phyloP scores from a whole-genome alignment of 148 eudicot genomes.

The Silene uniflora region DNA sequence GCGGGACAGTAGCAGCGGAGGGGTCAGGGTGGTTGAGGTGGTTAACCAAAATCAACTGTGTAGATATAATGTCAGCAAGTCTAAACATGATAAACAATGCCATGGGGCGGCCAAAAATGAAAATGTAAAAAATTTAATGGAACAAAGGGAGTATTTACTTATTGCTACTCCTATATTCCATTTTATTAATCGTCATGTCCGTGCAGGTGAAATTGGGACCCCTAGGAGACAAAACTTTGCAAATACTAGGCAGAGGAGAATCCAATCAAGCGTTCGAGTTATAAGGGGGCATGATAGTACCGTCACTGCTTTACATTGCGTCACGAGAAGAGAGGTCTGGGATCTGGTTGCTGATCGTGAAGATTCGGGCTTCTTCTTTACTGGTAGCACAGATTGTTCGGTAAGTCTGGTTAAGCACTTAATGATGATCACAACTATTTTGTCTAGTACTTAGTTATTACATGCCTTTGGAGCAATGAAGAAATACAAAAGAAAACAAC shows the following conservation, averaged over 20 bases:
- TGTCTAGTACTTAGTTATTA: neutral
- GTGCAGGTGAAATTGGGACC: conserved; percentile 53
- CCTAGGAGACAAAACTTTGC: conserved; percentile 52
- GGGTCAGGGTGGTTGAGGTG: no score
- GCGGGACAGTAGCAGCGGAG: no score
- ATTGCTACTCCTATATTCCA: neutral
- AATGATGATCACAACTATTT: neutral
- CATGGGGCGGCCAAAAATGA: no score
- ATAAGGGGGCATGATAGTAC: conserved; percentile 88
- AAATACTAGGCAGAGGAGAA: conserved; percentile 58
- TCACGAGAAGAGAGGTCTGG: conserved; percentile 91
- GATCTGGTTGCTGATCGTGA: conserved; percentile 91
- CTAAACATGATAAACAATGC: no score
- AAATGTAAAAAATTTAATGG: no score
- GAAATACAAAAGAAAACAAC: neutral
- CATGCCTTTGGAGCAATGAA: neutral
- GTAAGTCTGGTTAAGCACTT: conserved; percentile 31
- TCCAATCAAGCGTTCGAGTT: conserved; percentile 68
- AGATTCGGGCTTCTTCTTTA: conserved; percentile 89
- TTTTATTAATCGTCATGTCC: conserved; percentile 4
- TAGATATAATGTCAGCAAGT: no score
- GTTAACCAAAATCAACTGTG: no score
- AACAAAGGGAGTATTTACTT: no score
- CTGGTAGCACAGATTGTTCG: conserved; percentile 91
- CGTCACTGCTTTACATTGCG: conserved; percentile 82